phyloP scores from a whole-genome alignment of 805 yeast genomes.

The Sugiyamaella valdiviana region DNA sequence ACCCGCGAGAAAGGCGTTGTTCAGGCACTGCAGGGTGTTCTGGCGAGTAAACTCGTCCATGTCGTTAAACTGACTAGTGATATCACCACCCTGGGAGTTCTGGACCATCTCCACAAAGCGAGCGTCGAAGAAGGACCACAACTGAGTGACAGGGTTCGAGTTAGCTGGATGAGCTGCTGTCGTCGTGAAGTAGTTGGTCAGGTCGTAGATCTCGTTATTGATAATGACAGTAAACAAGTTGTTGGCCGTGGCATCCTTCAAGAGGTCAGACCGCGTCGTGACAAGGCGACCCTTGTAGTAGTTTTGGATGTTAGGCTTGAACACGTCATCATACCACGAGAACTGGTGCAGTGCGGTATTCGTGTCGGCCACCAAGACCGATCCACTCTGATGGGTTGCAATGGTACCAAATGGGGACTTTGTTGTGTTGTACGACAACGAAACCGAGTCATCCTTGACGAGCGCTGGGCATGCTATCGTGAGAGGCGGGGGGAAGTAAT shows the following conservation, averaged over 20 bases:
- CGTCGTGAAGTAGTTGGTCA: slow-evolving; percentile 35
- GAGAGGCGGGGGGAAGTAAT: slow-evolving; percentile 38
- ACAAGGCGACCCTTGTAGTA: slow-evolving; percentile 36
- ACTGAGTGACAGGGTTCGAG: slow-evolving; percentile 19
- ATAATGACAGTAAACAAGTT: slow-evolving; percentile 30
- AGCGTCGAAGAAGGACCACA: slow-evolving; percentile 33
- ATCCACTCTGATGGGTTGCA: slow-evolving; percentile 32
- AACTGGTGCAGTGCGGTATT: slow-evolving; percentile 31
- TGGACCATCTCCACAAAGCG: slow-evolving; percentile 29
- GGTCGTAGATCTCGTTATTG: slow-evolving; percentile 33
- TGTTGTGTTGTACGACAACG: slow-evolving; percentile 30
- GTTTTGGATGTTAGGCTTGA: slow-evolving; percentile 31
- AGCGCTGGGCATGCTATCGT: slow-evolving; percentile 36
- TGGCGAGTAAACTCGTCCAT: slow-evolving; percentile 24
- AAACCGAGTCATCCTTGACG: slow-evolving; percentile 29
- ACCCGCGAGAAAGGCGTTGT: slow-evolving; percentile 34
- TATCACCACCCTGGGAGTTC: slow-evolving; percentile 33
- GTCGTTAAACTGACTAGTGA: slow-evolving; percentile 28
- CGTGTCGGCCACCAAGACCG: slow-evolving; percentile 23
- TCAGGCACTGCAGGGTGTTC: slow-evolving; percentile 32
- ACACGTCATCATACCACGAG: slow-evolving; percentile 34
- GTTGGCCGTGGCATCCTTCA: slow-evolving; percentile 21
- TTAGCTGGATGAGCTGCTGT: slow-evolving; percentile 23
- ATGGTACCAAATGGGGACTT: slow-evolving; percentile 19
- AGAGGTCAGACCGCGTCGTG: slow-evolving; percentile 26